Base-by-base conservation (phyloP, 23 red algal species). In the Agarophyton chilense region DNA sequence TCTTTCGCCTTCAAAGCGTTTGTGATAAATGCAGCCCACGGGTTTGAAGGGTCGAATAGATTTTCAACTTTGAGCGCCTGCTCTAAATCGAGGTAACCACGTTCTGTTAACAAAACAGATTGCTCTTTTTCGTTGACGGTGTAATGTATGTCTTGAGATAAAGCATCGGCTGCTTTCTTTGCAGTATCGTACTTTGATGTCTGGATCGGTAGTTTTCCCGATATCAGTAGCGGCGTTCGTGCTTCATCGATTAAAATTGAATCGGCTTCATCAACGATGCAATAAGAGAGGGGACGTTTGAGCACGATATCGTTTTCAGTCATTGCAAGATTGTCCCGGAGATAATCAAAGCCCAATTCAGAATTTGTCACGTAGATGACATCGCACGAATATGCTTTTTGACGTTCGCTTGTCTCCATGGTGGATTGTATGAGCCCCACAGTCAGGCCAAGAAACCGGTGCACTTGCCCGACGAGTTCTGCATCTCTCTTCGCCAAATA, bases 311-410 rank as follows among this genome's bases (percentile, higher is more conserved):
- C 92, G 25, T 61, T 79, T 7, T 51, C 81, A 8, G 38, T 94
- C 81, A 99, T 80, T 77, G 91, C 95, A 70, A 98, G 82, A 75
- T 99, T 85, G 66, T 99, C 97, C 18, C 97, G 84, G 29, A 99
- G 82, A 43, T 99, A 99, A 72, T 99, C 97, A 83, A 99, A 99
- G 47, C 97, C 97, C 29, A 99, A 93, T 81, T 99, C 97, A 21
- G 89, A 89, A 83, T 99, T 99, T 5, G 97, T 99, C 16, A 99
- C 93, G 55, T 99, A 99, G 35, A 81, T 94, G 17, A 99, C 41
- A 80, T 95, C 93, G 54, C 86, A 85, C 11, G 60, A 72, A 68
- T 99, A 99, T 17, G 93, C 93, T 2, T 32, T 35, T 9, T 78
- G 90, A 17, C 93, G 78, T 42, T 95, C 86, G 10, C n/a, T 55